Base-by-base conservation (phyloP, 768 basidiomycete genomes). In the Termitomyces bulborhizus region DNA sequence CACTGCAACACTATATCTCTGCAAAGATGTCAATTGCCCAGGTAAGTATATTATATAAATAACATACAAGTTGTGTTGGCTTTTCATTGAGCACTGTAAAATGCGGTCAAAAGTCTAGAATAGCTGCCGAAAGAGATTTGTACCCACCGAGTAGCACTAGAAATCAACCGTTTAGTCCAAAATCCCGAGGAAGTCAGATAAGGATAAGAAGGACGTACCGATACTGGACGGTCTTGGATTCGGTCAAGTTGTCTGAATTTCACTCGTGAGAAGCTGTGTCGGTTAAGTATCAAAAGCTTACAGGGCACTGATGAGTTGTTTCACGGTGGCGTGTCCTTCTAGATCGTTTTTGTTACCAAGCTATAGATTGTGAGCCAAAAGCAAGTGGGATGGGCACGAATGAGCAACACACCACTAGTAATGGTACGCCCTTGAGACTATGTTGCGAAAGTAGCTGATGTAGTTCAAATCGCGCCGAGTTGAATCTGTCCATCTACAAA, bases 321-420 rank as follows among this genome's bases (percentile, higher is more conserved):
- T 89, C 2, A 95, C 88, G 8, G 84, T 68, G 13, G 85, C 81
- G 57, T 92, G 90, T 8, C 77, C 82, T 2, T 85, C 79, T 1
- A 96, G 61, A 67, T 97, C 94, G 60, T 93, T 96, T 73, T 97
- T 97, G 71, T 97, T 97, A 4, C 93, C 94, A 21, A 97, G 77
- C 90, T 91, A 52, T 18, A 60, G 16, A 27, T 29, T 32, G 46
- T 27, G 15, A 43, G 36, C 46, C n/a, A 46, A 43, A 45, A 41
- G 21, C 43, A 26, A n/a, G 26, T 32, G 34, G 46, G 6, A 32
- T 12, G 36, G 9, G 26, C 12, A 37, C 57, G 6, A 45, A 47
- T 6, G 36, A 21, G 36, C 27, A 36, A 76, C 88, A 57, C 60
- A 93, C 92, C 58, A 95, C 90, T 9, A 95, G 81, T 41, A 95